Base-by-base conservation (phyloP, 768 basidiomycete genomes). In the Neoboletus brunneissimus region DNA sequence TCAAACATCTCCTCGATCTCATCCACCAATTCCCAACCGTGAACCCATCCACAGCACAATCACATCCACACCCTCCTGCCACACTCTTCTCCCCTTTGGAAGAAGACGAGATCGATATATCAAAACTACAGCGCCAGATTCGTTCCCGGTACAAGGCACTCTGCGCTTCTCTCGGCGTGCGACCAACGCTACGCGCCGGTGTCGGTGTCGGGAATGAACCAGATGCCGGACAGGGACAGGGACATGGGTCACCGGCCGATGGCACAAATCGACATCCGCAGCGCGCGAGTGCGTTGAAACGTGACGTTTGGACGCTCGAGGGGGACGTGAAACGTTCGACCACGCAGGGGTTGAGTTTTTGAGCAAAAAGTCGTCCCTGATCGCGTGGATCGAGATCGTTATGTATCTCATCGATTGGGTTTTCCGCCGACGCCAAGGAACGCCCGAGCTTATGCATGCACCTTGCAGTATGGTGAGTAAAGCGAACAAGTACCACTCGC, bases 61-160 rank as follows among this genome's bases (percentile, higher is more conserved):
- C 23, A 10, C 55, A n/a, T 9, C n/a, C 40, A 25, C 25, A 25
- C 25, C 25, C 25, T 25, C 6, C n/a, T 4, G 4, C n/a, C n/a
- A n/a, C n/a, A n/a, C n/a, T n/a, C n/a, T n/a, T n/a, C n/a, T n/a
- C 2, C 5, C 22, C 20, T 12, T 1, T 25, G 0, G 27, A 35
- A 0, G 57, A 56, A 4, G 54, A 64, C 35, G 84, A 86, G 23
- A 47, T 87, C 16, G 94, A 97, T 70, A 81, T 96, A 44, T 73
- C 85, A 10, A 84, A 83, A 53, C 81, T 94, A 27, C 84, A 96
- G 60, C 82, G 86, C 27, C 85, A 91, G 59, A 94, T 98, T 56
- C 83, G 92, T 41, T 91, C 94, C 1, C 81, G 89, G 59, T 97
- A 98, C 73, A 89, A 87, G 65, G 81, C 85, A 0, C 82, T 95